Base-by-base conservation (phyloP, 2,329 filamentous ascomycete species). In the Xylaria sp. region DNA sequence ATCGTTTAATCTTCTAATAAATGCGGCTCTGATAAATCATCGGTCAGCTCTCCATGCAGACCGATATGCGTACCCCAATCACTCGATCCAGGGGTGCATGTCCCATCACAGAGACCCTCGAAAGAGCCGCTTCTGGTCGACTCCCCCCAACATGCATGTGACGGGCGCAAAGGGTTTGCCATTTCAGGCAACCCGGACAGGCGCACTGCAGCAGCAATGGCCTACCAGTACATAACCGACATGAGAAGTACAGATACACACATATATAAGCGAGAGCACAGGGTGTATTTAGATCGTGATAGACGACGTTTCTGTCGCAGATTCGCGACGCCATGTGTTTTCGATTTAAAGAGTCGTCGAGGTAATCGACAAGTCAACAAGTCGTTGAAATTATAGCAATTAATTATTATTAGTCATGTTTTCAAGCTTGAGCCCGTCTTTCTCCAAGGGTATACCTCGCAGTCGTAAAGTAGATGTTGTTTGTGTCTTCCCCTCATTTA, bases 101-200 rank as follows among this genome's bases (percentile, higher is more conserved):
- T 38, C 28, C 31, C 47, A 19, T 38, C n/a, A 38, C 49, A 51
- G 23, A 17, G 1, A 25, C 43, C 43, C 43, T 47, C 40, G 17
- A 12, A 55, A 56, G 55, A 50, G 55, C 45, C 55, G 46, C 55
- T 25, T 51, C 55, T 35, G 17, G 55, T 19, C 7, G 35, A 15
- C 38, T 37, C 8, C 9, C 35, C 45, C 46, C 46, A 37, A 33
- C 54, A 11, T 45, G 55, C 55, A 51, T 51, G 46, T 35, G 46
- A 45, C 21, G 21, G 37, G 5, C 55, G 21, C 12, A 19, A 23
- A 43, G 55, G n/a, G 46, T 19, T 58, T 58, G 37, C 55, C 46
- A 12, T 17, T 51, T 45, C 17, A 50, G 46, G 55, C 28, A 58
- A 58, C 17, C 55, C 55, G 55, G 7, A 35, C 42, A n/a, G n/a